Percentiles rank a stretch among this genome's conserved stretches.
These are phyloP conservation scores for Pseudogymnoascus sp. DNA, from an alignment of 2,329 filamentous ascomycete genomes.

Conservation along the genomic window DNA sequence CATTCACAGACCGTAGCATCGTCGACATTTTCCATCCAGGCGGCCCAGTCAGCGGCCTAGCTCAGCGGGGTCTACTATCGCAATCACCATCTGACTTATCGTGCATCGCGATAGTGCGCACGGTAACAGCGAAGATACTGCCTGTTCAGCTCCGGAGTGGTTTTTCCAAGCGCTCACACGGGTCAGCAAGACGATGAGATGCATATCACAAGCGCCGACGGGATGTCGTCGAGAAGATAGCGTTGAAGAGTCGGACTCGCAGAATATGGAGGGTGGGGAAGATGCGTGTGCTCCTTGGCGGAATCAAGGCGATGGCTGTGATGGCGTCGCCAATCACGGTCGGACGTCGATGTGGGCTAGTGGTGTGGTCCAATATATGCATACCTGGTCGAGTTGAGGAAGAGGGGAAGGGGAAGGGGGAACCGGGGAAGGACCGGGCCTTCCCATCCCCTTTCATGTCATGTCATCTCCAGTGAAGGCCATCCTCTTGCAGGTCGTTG, in stretches of 20 bases:
- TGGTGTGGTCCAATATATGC: not conserved
- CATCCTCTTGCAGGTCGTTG: not conserved
- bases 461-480: not conserved
- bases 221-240: not conserved
- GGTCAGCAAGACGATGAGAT: not conserved
- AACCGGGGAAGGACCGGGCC: not conserved
- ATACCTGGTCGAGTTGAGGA: not conserved
- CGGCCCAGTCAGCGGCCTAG: not conserved
- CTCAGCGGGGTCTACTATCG: not conserved
- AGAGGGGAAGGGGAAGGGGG: not conserved
- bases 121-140: not conserved
- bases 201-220: not conserved
- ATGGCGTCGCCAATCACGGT: not conserved
- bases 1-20: not conserved
- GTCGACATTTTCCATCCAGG: not conserved
- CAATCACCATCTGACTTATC: not conserved
- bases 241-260: not conserved
- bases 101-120: not conserved
- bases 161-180: not conserved
- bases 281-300: not conserved
- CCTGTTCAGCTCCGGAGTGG: not conserved
- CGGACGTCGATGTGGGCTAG: not conserved
- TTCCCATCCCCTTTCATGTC: not conserved
- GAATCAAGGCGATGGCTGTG: not conserved
- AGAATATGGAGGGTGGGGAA: not conserved